Evolutionary conservation across 208 protist species (phyloP), one percentile per base, ranked within the genome.

Genomic region (Sergeia podlipaevii): DNA sequence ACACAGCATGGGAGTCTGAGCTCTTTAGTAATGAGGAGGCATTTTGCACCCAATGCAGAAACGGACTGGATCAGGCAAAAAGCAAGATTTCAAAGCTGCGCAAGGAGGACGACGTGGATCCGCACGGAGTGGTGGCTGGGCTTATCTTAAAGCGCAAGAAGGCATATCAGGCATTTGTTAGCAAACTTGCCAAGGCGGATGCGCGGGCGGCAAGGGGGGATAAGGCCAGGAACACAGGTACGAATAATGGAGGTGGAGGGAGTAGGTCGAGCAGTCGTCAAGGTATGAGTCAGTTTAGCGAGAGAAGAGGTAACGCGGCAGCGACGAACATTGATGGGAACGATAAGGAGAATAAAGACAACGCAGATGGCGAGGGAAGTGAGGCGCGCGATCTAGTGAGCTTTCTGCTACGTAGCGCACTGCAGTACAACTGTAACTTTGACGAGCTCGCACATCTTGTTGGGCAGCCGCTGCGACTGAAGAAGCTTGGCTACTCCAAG

Each of bases 61-160:
- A 62, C 17, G 83, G 73, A 3, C 77, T 80, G 24, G 72, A 88
- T 46, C 78, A 90, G 44, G 60, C 74, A 13, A 67, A 58, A 54
- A 85, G 75, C 55, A 52, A 77, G 41, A 64, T 56, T 18, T 73
- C 51, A 27, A 70, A 77, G 44, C 57, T 85, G 41, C 75, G 70
- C 33, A 61, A 69, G 4, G 28, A 37, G 13, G 59, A 30, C 10
- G 74, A 77, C 34, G 45, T 86, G 49, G 77, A 78, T 21, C 56
- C 60, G 8, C 27, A 55, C 11, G 87, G 76, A 17, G 11, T 38
- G 56, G 41, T 85, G 20, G 83, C 87, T 0, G 47, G 72, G 27
- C 29, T 30, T 20, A 58, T 94, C n/a, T 55, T 60, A 38, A 48
- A 50, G 13, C 51, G 80, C 34, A 65, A 58, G 41, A 64, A 47